Evolutionary conservation across 2,329 filamentous ascomycete genomes (phyloP), one percentile per base, ranked within the genome.

Genomic region (Escovopsis sp.): DNA sequence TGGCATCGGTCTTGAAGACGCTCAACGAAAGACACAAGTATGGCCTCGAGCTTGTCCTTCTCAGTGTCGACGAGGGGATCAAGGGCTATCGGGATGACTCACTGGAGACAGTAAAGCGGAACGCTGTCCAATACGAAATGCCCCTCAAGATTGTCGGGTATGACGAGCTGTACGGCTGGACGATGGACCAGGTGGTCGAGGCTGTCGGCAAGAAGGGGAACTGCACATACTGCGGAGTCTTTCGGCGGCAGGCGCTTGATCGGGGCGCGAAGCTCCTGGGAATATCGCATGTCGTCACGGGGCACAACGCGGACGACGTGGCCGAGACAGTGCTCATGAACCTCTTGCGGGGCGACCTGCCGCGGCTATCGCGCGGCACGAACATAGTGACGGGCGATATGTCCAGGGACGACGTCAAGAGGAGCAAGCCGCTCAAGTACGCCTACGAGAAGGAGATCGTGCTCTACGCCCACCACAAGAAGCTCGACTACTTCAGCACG

Each of bases 361-460:
- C 90, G 1, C 76, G 90, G 21, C 61, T 98, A 10, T 83, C 87
- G 12, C 68, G 90, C 41, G 87, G 85, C 35, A 96, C 90, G 2
- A 90, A 76, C 45, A 96, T 98, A 47, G 68, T 96, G 12, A 98
- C 77, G 3, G 80, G 72, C 28, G 79, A 75, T 48, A 64, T 76
- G 23, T 72, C 69, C n/a, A 86, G 28, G 15, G 19, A 82, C 39
- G 85, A 92, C 41, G 88, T 94, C 45, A 92, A 93, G 63, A 73
- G 90, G 44, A 93, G 84, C 60, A 98, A 98, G 60, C 90, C 90
- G 12, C 68, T 98, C 31, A 96, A 98, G 57, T 98, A 96, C 55
- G 87, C 88, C 2, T 98, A 96, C 53, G 90, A 98, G 55, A 98
- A 98, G 61, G 90, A 98, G 54, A 98, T 98, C 45, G 90, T 98